phyloP scores from a whole-genome alignment of 2,329 filamentous ascomycete genomes.

The Fusarium incarnatum region DNA sequence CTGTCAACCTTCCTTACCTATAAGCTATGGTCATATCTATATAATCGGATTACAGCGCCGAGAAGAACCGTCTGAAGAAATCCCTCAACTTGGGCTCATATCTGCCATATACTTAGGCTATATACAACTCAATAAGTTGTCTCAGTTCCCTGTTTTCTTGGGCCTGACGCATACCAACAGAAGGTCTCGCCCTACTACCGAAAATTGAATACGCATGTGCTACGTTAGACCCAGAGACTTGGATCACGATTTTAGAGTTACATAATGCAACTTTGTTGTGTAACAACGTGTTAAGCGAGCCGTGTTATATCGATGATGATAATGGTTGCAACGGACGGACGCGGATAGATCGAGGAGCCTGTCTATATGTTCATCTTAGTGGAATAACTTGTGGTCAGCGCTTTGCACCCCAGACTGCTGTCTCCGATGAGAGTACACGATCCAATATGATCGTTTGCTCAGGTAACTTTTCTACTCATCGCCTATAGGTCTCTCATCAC shows the following conservation, averaged over 20 bases:
- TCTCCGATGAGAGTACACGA: not conserved
- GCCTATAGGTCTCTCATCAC: slow-evolving; percentile 69
- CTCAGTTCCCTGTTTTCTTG: slow-evolving; percentile 1
- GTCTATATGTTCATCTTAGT: slow-evolving; percentile 2
- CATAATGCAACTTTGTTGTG: slow-evolving; percentile 29
- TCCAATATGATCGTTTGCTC: not conserved
- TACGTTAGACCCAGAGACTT: slow-evolving; percentile 2
- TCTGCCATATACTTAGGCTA: not conserved
- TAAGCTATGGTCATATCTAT: not conserved
- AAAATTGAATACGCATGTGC: slow-evolving; percentile 12
- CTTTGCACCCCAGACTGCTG: not conserved
- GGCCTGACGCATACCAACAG: slow-evolving; percentile 1
- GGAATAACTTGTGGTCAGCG: not conserved
- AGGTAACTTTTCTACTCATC: not conserved
- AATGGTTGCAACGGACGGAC: not conserved
- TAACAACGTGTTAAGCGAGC: slow-evolving; percentile 25
- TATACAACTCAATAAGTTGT: not conserved
- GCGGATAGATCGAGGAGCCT: slow-evolving; percentile 15
- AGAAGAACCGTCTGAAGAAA: not conserved
- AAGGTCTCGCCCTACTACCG: slow-evolving; percentile 7
- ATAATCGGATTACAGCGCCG: not conserved
- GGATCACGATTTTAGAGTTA: slow-evolving; percentile 27
- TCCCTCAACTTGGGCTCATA: not conserved
- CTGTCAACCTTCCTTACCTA: not conserved
- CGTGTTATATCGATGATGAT: slow-evolving; percentile 1